A percentile compares a stretch with the other conserved stretches of the same genome.
Evolutionary conservation across 2,329 filamentous ascomycete species (phyloP).

Genomic region (Ilyonectria destructans): DNA sequence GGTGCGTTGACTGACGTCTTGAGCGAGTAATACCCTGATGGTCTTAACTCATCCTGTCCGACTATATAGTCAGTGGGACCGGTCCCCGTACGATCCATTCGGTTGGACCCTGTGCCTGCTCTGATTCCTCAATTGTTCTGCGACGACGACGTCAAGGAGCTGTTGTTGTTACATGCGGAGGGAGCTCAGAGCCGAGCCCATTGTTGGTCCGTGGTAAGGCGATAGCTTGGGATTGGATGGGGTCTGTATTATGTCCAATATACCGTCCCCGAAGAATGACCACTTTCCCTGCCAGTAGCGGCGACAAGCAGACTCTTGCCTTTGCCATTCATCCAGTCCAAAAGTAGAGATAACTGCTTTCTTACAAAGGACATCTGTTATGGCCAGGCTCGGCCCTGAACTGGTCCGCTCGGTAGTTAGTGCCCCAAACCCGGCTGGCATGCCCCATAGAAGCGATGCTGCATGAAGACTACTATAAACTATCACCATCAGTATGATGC

Average conservation of each 20-base stretch:
- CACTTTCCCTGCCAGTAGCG: constrained; percentile 27
- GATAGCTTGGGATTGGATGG: constrained; percentile 24
- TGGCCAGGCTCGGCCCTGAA: too few relatives aligned
- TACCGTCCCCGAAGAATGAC: constrained; percentile 32
- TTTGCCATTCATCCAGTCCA: too few relatives aligned
- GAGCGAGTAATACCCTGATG: too few relatives aligned
- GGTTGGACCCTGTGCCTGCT: not conserved
- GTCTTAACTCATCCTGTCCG: not conserved
- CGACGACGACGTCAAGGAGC: constrained; percentile 3
- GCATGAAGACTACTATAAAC: too few relatives aligned
- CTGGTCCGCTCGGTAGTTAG: too few relatives aligned
- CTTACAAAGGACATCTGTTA: too few relatives aligned
- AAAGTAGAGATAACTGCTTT: too few relatives aligned
- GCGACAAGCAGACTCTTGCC: too few relatives aligned
- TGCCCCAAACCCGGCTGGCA: too few relatives aligned
- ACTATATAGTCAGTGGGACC: not conserved
- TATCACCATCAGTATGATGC: too few relatives aligned
- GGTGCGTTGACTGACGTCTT: not conserved
- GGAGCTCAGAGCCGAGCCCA: constrained; percentile 22
- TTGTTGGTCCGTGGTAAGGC: constrained; percentile 23
- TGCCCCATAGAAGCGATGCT: too few relatives aligned
- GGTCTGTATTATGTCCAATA: constrained; percentile 3
- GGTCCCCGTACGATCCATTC: constrained; percentile 12
- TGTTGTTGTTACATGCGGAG: constrained; percentile 19
- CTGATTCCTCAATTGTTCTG: not conserved